A percentile compares a stretch with the other conserved stretches of the same genome.
phyloP scores from a whole-genome alignment of 202 grass and related monocot genomes.

The Bolboschoenoplectus hybrid region DNA sequence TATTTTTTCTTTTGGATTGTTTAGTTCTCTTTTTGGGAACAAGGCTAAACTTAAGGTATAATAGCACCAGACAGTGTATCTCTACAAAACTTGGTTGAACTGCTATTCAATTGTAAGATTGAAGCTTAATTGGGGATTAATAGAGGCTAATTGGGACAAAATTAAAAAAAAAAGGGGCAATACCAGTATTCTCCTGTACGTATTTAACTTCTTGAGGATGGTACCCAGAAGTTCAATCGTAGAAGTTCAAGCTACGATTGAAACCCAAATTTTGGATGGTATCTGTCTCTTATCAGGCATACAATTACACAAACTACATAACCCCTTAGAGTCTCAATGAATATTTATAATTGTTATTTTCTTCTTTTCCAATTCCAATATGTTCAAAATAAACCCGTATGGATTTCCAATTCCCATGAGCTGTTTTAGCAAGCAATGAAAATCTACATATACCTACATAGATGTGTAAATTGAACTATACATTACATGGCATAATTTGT shows the following conservation, averaged over 20 bases:
- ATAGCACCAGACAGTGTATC: constrained; percentile 9
- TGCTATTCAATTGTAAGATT: not conserved
- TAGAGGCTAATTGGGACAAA: not conserved
- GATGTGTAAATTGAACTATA: not conserved
- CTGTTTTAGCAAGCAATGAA: not conserved
- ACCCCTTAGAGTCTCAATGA: not conserved
- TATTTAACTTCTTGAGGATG: not conserved
- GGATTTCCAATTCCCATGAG: not conserved
- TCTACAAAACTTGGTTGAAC: not conserved
- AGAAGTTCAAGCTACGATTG: not conserved
- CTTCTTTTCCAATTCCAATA: not conserved
- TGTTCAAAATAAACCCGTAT: not conserved
- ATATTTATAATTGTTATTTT: not conserved
- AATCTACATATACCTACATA: not conserved
- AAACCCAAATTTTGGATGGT: not conserved
- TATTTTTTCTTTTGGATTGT: not conserved
- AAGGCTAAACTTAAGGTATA: not conserved
- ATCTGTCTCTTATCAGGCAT: constrained; percentile 12
- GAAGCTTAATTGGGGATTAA: not conserved
- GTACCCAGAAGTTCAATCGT: not conserved
- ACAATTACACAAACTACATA: not conserved
- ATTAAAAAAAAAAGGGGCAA: not conserved
- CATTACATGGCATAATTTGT: not conserved
- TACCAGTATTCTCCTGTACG: not conserved
- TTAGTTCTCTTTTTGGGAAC: not conserved